These are phyloP conservation scores for Myriangium duriaei DNA, from an alignment of 2,329 filamentous ascomycete species.

Conservation along the genomic window DNA sequence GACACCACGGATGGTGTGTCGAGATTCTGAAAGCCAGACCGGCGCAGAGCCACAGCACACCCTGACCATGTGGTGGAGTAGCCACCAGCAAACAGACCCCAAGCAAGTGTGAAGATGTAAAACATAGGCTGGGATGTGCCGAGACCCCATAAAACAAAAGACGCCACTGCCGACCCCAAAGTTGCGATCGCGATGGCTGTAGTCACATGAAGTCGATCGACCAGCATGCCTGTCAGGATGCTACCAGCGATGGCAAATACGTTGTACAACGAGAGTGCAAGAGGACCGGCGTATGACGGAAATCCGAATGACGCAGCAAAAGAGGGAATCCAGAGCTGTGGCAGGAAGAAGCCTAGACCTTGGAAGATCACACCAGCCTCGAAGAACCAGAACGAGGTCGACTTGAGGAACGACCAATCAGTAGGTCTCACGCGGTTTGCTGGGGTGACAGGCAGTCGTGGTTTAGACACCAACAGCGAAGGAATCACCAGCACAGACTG, in stretches of 20 bases:
- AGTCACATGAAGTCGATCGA: conserved; percentile 28
- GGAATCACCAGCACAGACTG: conserved; percentile 11
- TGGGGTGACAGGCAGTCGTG: conserved; percentile 10
- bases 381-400: conserved; percentile 29
- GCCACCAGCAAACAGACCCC: conserved; percentile 29
- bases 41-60: conserved; percentile 15
- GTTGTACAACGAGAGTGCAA: conserved; percentile 30
- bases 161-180: conserved; percentile 23
- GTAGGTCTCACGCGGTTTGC: conserved; percentile 22
- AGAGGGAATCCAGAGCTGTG: conserved; percentile 30
- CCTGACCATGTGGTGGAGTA: conserved; percentile 26
- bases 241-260: conserved; percentile 25
- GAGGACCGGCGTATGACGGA: conserved; percentile 22
- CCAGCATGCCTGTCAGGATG: conserved; percentile 27
- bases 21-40: conserved; percentile 14
- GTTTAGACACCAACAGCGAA: conserved; percentile 14
- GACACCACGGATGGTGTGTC: conserved; percentile 39
- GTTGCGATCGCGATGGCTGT: conserved; percentile 27
- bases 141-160: conserved; percentile 35
- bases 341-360: conserved; percentile 32
- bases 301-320: conserved; percentile 28
- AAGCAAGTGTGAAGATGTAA: conserved; percentile 32
- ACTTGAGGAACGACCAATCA: conserved; percentile 21
- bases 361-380: conserved; percentile 32
- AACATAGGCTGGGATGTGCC: conserved; percentile 29